These are phyloP conservation scores for Laburnicola sp. DNA, from an alignment of 2,329 filamentous ascomycete genomes.

Conservation along the genomic window DNA sequence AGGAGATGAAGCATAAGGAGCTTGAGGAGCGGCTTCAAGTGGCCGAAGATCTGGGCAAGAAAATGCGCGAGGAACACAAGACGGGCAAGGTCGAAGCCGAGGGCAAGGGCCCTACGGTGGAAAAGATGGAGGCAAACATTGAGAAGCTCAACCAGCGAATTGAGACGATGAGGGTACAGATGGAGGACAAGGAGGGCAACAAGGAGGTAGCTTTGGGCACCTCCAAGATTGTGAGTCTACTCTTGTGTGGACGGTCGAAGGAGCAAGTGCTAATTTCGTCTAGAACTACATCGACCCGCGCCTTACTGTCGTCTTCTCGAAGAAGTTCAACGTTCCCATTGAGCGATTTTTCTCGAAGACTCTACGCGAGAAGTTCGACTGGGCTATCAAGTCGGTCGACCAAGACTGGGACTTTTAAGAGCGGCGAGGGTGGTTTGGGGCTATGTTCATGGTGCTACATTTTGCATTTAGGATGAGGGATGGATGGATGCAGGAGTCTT, in stretches of 20 bases:
- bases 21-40: constrained; percentile 80
- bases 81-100: constrained; percentile 90
- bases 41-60: constrained; percentile 80
- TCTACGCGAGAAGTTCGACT: constrained; percentile 95
- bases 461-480: neutral
- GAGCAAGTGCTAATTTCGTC: constrained; percentile 36
- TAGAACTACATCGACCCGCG: constrained; percentile 99
- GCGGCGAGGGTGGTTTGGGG: constrained; percentile 12
- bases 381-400: constrained; percentile 96
- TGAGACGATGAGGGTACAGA: constrained; percentile 79
- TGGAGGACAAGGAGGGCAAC: constrained; percentile 94
- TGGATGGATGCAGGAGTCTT: neutral
- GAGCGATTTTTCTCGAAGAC: constrained; percentile 99
- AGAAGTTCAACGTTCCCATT: constrained; percentile 96
- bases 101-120: constrained; percentile 76
- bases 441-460: constrained; percentile 1
- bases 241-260: neutral
- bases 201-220: constrained; percentile 98
- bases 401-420: constrained; percentile 88
- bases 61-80: constrained; percentile 96
- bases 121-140: constrained; percentile 76
- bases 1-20: constrained; percentile 82
- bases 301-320: constrained; percentile 93
- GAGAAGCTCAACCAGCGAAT: constrained; percentile 88
- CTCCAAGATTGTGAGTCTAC: constrained; percentile 88